Evolutionary conservation across 2,329 filamentous ascomycete species (phyloP).

Genomic region (Neoscytalidium dimidiatum): DNA sequence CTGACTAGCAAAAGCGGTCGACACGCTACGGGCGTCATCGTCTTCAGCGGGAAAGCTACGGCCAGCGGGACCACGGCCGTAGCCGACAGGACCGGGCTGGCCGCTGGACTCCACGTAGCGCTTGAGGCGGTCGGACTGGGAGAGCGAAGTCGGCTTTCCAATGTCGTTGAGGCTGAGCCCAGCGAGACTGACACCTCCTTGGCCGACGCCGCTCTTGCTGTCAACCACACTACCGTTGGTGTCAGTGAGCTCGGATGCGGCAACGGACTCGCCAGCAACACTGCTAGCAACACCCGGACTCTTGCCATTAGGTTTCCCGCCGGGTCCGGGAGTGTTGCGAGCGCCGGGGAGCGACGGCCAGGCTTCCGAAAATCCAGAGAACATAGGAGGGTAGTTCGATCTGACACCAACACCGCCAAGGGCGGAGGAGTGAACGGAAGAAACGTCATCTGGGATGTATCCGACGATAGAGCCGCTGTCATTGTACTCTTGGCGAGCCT

Average conservation of each 20-base stretch:
- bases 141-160: conserved; percentile 72
- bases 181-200: conserved; percentile 85
- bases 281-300: conserved; percentile 62
- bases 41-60: conserved; percentile 62
- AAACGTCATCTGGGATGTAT: conserved; percentile 96
- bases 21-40: conserved; percentile 94
- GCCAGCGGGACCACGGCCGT: conserved; percentile 37
- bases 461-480: conserved; percentile 89
- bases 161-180: conserved; percentile 75
- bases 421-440: conserved; percentile 89
- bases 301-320: conserved; percentile 56
- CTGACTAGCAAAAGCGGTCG: conserved; percentile 95
- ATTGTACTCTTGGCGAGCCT: conserved; percentile 55
- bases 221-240: conserved; percentile 75
- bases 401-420: conserved; percentile 82
- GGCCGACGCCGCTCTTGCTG: conserved; percentile 68
- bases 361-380: conserved; percentile 85
- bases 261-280: conserved; percentile 87
- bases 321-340: conserved; percentile 65
- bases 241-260: conserved; percentile 87
- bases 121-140: conserved; percentile 87
- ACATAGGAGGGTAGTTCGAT: conserved; percentile 90
- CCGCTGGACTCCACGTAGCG: conserved; percentile 88
- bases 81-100: conserved; percentile 48
- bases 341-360: conserved; percentile 83